Conservation (phyloP, 2,329 filamentous ascomycete genomes). For the Arthrobotrys iridis region DNA sequence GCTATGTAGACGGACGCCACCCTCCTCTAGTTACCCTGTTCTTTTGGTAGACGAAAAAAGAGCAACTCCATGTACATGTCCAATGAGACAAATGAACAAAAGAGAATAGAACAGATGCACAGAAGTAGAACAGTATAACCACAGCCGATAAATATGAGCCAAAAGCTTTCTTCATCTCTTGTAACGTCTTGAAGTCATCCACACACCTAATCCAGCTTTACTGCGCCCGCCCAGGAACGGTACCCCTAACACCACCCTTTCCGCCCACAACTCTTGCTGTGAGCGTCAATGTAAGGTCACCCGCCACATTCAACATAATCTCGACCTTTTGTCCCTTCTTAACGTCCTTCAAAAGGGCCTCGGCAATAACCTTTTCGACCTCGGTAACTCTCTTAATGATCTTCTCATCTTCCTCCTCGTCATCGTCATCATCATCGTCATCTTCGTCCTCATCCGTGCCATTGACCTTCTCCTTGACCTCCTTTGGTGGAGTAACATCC, state of each 20-base stretch:
- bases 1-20: slow-evolving; percentile 40
- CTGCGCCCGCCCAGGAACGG: slow-evolving; percentile 19
- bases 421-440: slow-evolving; percentile 63
- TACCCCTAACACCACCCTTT: slow-evolving; percentile 79
- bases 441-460: slow-evolving; percentile 71
- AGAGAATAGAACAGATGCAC: slow-evolving; percentile 16
- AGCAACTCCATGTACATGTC: slow-evolving; percentile 36
- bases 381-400: slow-evolving; percentile 79
- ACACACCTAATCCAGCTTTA: background rate
- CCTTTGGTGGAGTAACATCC: slow-evolving; percentile 80
- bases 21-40: slow-evolving; percentile 27
- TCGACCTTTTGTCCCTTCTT: slow-evolving; percentile 93
- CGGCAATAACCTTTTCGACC: slow-evolving; percentile 79
- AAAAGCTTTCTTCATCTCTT: background rate
- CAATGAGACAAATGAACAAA: slow-evolving; percentile 23
- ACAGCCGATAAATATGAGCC: background rate
- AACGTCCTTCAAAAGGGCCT: slow-evolving; percentile 82
- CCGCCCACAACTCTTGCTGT: slow-evolving; percentile 86
- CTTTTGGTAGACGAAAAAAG: slow-evolving; percentile 26
- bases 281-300: slow-evolving; percentile 80
- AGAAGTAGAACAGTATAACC: slow-evolving; percentile 18
- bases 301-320: slow-evolving; percentile 86
- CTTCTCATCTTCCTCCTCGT: slow-evolving; percentile 85
- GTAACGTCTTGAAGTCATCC: background rate
- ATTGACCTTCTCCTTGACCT: slow-evolving; percentile 69